These are phyloP conservation scores for Penium margaritaceum DNA, from an alignment of 139 green algal genomes.

Conservation along the genomic window DNA sequence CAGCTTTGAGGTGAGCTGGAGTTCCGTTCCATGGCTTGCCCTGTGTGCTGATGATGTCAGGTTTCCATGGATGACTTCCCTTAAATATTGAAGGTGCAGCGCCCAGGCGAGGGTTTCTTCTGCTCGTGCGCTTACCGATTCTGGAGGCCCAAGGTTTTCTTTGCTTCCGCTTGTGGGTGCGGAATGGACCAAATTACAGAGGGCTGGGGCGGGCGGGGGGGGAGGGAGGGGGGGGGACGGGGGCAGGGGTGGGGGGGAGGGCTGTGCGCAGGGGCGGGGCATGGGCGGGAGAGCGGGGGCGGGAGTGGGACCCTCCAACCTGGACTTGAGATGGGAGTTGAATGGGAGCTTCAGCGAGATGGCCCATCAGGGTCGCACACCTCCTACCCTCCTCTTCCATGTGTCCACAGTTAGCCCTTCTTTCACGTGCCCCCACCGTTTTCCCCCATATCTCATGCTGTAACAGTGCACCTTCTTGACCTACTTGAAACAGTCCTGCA, in stretches of 20 bases:
- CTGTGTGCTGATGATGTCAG: too few species aligned
- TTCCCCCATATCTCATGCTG: too few species aligned
- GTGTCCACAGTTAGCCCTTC: too few species aligned
- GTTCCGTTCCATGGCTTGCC: too few species aligned
- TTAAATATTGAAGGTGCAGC: too few species aligned
- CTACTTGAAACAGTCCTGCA: too few species aligned
- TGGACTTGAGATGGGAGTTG: neutral
- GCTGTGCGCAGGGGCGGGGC: neutral
- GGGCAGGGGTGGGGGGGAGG: neutral
- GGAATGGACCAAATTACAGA: neutral
- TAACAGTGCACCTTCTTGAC: too few species aligned
- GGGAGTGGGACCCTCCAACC: neutral
- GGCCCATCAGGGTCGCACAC: neutral
- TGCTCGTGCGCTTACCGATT: too few species aligned
- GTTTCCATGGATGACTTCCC: too few species aligned
- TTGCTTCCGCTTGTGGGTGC: neutral
- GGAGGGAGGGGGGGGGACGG: neutral
- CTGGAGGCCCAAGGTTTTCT: too few species aligned
- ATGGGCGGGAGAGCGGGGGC: neutral
- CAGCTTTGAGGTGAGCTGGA: slow-evolving; percentile 81
- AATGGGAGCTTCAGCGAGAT: neutral
- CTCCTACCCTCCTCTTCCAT: too few species aligned
- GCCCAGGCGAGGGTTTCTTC: neutral
- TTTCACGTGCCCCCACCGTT: too few species aligned
- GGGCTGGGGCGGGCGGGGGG: neutral